These are phyloP conservation scores for Geotrichum macrosporum DNA, from an alignment of 1,139 yeast species.

Conservation along the genomic window DNA sequence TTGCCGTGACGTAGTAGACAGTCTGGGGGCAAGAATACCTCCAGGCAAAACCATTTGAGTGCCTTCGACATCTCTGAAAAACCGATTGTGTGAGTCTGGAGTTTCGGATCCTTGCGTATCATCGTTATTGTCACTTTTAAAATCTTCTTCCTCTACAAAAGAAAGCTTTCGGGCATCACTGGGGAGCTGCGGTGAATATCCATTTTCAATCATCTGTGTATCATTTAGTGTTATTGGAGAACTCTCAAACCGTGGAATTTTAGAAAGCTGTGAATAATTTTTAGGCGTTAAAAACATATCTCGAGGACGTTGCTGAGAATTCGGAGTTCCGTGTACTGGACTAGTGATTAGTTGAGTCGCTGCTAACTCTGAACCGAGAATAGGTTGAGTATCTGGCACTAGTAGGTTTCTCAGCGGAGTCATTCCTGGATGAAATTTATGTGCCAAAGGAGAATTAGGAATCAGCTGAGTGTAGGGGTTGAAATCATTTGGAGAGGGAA, in stretches of 20 bases:
- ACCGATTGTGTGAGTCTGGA: slow-evolving; percentile 8
- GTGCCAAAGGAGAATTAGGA: neutral
- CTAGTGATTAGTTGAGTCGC: neutral
- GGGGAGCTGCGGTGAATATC: neutral
- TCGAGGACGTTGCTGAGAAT: neutral
- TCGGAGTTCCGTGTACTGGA: neutral
- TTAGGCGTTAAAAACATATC: slow-evolving; percentile 11
- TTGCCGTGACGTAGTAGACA: neutral
- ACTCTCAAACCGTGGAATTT: neutral
- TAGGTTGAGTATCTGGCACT: slow-evolving; percentile 2
- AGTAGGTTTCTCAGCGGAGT: neutral
- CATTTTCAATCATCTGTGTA: slow-evolving; percentile 6
- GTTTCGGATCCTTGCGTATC: slow-evolving; percentile 2
- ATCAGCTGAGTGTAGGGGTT: neutral
- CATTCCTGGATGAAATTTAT: neutral
- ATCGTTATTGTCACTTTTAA: neutral
- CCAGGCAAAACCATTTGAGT: slow-evolving; percentile 1
- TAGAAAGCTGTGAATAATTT: neutral
- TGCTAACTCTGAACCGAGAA: neutral
- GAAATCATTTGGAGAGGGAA: neutral
- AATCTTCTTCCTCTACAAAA: neutral
- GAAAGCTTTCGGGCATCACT: neutral
- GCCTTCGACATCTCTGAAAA: slow-evolving; percentile 10
- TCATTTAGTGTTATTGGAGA: slow-evolving; percentile 2
- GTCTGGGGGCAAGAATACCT: neutral